Evolutionary conservation across 2,329 filamentous ascomycete species (phyloP).

Genomic region (Aspergillus versicolor): DNA sequence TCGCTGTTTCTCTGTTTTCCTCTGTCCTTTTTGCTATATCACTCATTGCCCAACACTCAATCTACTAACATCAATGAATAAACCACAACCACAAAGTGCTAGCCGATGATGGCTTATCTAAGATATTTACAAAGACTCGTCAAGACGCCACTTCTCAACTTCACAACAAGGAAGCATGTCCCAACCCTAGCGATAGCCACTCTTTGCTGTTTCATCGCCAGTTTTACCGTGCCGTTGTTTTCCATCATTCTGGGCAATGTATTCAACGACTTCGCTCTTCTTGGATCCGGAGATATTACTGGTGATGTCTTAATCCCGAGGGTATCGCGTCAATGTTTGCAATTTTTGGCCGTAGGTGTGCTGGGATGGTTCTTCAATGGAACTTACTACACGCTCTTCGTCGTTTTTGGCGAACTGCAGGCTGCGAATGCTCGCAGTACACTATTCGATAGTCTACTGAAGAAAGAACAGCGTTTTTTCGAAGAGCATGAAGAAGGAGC

Average conservation of each 20-base stretch:
- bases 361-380: constrained; percentile 68
- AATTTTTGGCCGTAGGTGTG: constrained; percentile 63
- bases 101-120: constrained; percentile 4
- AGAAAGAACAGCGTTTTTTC: constrained; percentile 78
- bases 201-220: constrained; percentile 57
- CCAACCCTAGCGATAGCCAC: constrained; percentile 56
- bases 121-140: constrained; percentile 16
- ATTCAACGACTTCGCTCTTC: constrained; percentile 69
- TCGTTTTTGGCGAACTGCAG: constrained; percentile 78
- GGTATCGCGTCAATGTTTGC: constrained; percentile 61
- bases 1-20: background rate
- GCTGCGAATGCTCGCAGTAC: constrained; percentile 63
- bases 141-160: constrained; percentile 67
- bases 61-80: background rate
- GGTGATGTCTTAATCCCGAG: constrained; percentile 53
- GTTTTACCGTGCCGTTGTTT: constrained; percentile 63
- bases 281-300: constrained; percentile 56
- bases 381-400: constrained; percentile 68
- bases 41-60: background rate
- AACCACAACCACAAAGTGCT: background rate
- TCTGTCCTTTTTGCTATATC: background rate
- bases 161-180: constrained; percentile 64
- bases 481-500: constrained; percentile 71
- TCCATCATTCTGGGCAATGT: constrained; percentile 72
- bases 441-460: constrained; percentile 68